A percentile compares a stretch with the other conserved stretches of the same genome.
Evolutionary conservation across 305 asterid genomes (phyloP).

Genomic region (Ajuga reptans): DNA sequence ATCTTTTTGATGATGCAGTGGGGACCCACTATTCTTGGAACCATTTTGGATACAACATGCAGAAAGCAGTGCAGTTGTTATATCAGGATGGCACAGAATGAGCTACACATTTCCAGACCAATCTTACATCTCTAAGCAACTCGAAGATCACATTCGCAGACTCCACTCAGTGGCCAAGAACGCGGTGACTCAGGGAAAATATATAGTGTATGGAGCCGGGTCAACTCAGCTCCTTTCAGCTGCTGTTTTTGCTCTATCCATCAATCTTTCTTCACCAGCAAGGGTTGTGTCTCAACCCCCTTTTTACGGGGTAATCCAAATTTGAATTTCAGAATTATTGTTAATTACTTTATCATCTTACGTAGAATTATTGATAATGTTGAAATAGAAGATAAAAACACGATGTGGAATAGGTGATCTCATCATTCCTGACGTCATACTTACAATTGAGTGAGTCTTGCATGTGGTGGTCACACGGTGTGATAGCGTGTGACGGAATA

Average conservation of each 20-base stretch:
- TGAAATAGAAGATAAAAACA: too few relatives aligned
- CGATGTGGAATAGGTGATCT: too few relatives aligned
- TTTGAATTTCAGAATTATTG: too few relatives aligned
- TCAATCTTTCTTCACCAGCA: conserved; percentile 40
- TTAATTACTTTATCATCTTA: too few relatives aligned
- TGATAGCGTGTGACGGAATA: too few relatives aligned
- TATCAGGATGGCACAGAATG: conserved; percentile 74
- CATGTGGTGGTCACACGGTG: too few relatives aligned
- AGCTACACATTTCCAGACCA: conserved; percentile 34
- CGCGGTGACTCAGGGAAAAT: conserved; percentile 42
- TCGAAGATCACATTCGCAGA: conserved; percentile 32
- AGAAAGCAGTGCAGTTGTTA: conserved; percentile 39
- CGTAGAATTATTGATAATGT: too few relatives aligned
- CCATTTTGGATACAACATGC: conserved; percentile 58
- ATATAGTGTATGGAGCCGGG: conserved; percentile 55
- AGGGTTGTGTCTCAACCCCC: neutral
- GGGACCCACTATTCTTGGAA: conserved; percentile 59
- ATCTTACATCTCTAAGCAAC: conserved; percentile 29
- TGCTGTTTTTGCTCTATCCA: conserved; percentile 56
- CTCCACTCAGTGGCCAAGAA: conserved; percentile 41
- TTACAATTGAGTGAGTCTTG: too few relatives aligned
- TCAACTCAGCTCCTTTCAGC: conserved; percentile 63
- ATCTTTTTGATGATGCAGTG: conserved; percentile 41
- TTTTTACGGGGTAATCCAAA: too few relatives aligned
- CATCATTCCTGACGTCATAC: too few relatives aligned